phyloP scores from a whole-genome alignment of 768 basidiomycete genomes.

The Trametes meyenii region DNA sequence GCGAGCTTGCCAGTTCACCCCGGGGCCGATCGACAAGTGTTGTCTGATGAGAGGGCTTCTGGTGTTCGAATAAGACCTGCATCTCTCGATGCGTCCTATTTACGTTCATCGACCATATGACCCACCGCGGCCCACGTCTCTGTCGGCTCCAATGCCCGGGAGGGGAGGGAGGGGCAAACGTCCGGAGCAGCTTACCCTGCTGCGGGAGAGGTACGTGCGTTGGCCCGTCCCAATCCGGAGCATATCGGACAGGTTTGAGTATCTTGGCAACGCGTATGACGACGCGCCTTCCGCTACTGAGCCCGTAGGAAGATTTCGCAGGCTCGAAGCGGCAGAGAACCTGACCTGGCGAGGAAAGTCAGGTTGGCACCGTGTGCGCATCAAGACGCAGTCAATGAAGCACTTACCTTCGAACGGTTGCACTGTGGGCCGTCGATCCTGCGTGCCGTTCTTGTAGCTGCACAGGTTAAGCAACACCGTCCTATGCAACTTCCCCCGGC shows the following conservation, averaged over 20 bases:
- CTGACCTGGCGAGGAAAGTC: background rate
- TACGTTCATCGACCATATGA: background rate
- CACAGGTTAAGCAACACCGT: background rate
- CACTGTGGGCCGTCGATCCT: background rate
- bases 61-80: background rate
- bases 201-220: background rate
- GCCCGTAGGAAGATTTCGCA: background rate
- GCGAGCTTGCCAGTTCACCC: too few species aligned
- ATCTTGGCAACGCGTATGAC: background rate
- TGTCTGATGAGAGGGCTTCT: too few species aligned
- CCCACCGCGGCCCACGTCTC: background rate
- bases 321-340: background rate
- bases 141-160: background rate
- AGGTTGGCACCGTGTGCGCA: background rate
- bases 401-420: background rate
- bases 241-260: background rate
- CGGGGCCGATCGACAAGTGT: too few species aligned
- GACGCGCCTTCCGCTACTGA: background rate
- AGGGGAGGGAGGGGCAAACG: background rate
- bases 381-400: background rate
- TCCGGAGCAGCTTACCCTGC: background rate
- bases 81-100: background rate
- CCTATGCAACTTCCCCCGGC: background rate
- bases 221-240: background rate
- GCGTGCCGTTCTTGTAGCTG: background rate